Evolutionary conservation across 805 yeast species (phyloP).

Genomic region (Clavispora santaluciae): DNA sequence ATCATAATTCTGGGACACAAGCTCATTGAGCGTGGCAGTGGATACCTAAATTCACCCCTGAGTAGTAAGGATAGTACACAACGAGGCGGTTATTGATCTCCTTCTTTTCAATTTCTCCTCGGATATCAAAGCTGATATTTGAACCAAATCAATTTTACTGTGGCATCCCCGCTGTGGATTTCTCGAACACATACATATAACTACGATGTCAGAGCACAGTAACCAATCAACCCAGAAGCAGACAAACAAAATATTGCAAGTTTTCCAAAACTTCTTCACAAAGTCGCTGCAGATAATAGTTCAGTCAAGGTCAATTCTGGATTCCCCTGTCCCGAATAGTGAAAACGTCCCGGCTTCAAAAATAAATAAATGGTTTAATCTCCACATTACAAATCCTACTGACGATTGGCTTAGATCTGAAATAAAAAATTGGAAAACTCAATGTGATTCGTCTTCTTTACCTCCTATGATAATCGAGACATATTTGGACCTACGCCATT

Average conservation of each 20-base stretch:
- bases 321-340: constrained; percentile 12
- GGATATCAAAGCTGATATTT: too few species aligned
- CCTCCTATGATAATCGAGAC: constrained; percentile 89
- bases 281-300: constrained; percentile 57
- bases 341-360: constrained; percentile 19
- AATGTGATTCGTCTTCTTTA: constrained; percentile 37
- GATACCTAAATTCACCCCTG: neutral
- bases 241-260: constrained; percentile 36
- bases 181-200: too few species aligned
- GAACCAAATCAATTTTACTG: too few species aligned
- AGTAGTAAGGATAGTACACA: too few species aligned
- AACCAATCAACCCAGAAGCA: constrained; percentile 6
- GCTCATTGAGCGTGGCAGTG: neutral
- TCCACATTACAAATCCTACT: constrained; percentile 38
- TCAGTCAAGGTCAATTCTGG: constrained; percentile 37
- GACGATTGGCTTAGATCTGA: constrained; percentile 45
- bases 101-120: too few species aligned
- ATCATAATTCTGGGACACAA: neutral
- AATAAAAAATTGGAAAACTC: constrained; percentile 54
- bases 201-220: neutral
- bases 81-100: too few species aligned
- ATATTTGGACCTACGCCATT: constrained; percentile 59
- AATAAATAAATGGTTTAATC: constrained; percentile 60
- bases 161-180: too few species aligned
- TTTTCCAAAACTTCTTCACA: constrained; percentile 58